Evolutionary conservation across 805 yeast genomes (phyloP).

Genomic region (Candida hispaniensis): DNA sequence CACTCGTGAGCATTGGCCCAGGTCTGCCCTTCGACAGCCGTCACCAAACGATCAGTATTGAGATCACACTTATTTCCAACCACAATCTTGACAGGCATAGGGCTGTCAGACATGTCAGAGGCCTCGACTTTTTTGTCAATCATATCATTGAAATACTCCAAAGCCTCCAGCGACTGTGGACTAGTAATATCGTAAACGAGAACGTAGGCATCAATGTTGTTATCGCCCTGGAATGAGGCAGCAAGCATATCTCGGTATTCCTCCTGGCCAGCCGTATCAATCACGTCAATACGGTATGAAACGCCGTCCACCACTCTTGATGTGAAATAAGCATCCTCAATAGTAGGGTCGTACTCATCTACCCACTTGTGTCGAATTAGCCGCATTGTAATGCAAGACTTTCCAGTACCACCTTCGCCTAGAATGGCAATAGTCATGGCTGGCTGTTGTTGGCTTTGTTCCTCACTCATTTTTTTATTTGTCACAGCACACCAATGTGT

Average conservation of each 20-base stretch:
- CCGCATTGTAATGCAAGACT: constrained; percentile 29
- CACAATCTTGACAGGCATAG: constrained; percentile 54
- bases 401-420: constrained; percentile 30
- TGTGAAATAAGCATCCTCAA: constrained; percentile 28
- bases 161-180: constrained; percentile 24
- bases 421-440: constrained; percentile 26
- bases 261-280: constrained; percentile 75
- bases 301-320: constrained; percentile 36
- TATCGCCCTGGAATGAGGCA: constrained; percentile 23
- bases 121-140: constrained; percentile 59
- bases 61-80: constrained; percentile 64
- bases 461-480: too few relatives aligned
- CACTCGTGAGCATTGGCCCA: constrained; percentile 53
- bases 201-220: constrained; percentile 27
- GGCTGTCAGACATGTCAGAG: constrained; percentile 30
- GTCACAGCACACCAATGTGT: too few relatives aligned
- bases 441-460: constrained; percentile 16
- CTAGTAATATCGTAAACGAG: constrained; percentile 30
- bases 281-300: constrained; percentile 43
- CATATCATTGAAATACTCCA: constrained; percentile 28
- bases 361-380: constrained; percentile 29
- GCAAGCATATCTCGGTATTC: constrained; percentile 58
- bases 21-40: constrained; percentile 39
- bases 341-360: constrained; percentile 31
- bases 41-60: constrained; percentile 45